Percentiles rank a stretch among this genome's conserved stretches.
These are phyloP conservation scores for Hypoxylon perforatum DNA, from an alignment of 495 filamentous ascomycete species.

Conservation along the genomic window DNA sequence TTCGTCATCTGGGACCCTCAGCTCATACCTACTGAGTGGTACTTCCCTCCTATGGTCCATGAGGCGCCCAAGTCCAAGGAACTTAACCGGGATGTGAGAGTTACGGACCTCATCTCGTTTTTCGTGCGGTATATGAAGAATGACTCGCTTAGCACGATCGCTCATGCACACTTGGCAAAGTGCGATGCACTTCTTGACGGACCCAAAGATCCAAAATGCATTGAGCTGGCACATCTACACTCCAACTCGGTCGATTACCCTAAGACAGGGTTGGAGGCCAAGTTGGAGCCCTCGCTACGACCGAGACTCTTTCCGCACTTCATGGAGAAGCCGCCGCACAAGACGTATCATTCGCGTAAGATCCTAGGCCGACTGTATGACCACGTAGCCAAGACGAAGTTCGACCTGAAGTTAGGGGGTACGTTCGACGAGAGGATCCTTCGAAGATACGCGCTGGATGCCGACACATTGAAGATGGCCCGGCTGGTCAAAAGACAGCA, in stretches of 20 bases:
- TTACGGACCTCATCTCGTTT: conserved; percentile 79
- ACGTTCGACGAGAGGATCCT: conserved; percentile 85
- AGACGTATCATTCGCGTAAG: conserved; percentile 72
- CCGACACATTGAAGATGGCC: conserved; percentile 66
- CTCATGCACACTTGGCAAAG: conserved; percentile 82
- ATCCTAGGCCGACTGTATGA: conserved; percentile 90
- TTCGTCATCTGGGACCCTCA: conserved; percentile 91
- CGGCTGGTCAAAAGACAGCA: conserved; percentile 78
- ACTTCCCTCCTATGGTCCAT: conserved; percentile 80
- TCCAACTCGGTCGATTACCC: conserved; percentile 93
- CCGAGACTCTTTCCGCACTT: conserved; percentile 84
- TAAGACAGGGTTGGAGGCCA: conserved; percentile 84
- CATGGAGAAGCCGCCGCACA: conserved; percentile 77
- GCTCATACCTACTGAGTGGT: conserved; percentile 76
- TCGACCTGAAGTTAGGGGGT: conserved; percentile 72
- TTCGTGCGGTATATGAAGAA: conserved; percentile 97
- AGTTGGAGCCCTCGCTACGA: conserved; percentile 69
- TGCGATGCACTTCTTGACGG: conserved; percentile 73
- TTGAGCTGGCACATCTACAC: conserved; percentile 82
- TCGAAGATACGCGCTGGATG: conserved; percentile 64
- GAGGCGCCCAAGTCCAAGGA: conserved; percentile 59
- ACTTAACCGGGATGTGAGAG: conserved; percentile 67
- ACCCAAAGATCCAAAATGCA: conserved; percentile 74
- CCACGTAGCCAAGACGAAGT: conserved; percentile 67
- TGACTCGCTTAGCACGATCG: conserved; percentile 81